Base-by-base conservation (phyloP, 176 grass and related monocot species). In the Eleusine coracana region DNA sequence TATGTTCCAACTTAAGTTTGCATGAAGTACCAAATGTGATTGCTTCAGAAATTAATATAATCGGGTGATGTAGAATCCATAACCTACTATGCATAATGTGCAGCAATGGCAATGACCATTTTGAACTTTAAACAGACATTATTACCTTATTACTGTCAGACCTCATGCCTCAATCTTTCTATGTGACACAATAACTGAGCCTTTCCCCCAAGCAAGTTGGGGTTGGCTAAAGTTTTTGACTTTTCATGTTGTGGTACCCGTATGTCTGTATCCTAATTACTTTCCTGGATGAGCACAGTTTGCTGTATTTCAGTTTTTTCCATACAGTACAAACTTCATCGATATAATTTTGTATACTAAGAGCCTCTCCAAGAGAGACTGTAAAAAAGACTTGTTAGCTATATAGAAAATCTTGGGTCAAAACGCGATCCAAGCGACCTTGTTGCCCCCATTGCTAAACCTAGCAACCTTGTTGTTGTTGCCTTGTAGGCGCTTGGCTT, bases 401-500 rank as follows among this genome's bases (percentile, higher is more conserved):
- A 34, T 34, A 34, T 34, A 34, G 31, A 34, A 34, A 34, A 2
- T 34, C 31, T 31, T 0, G 31, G 31, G 31, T 34, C 31, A 34
- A 34, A 1, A 34, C 0, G 31, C 31, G 31, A 34, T 34, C 31
- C 31, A 34, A 34, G 2, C 71, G 12, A 58, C 71, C 2, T 44
- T 52, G 38, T 6, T 73, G 4, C 39, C 68, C 4, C 29, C 46
- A 58, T 41, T 64, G 18, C 39, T 84, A 55, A 76, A 51, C 11
- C 58, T 10, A 20, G 60, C 10, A 14, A 48, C 52, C 54, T 20
- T 60, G 17, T 21, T 78, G 13, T 59, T 29, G 2, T 56, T 92
- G 31, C 49, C 65, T 74, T 83, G 13, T 68, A 99, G 96, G 31
- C 8, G 31, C 78, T 94, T 71, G 93, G 93, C 49, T 74, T 96